Conservation (phyloP, 2,329 filamentous ascomycete genomes). For the Diaporthe destruens region DNA sequence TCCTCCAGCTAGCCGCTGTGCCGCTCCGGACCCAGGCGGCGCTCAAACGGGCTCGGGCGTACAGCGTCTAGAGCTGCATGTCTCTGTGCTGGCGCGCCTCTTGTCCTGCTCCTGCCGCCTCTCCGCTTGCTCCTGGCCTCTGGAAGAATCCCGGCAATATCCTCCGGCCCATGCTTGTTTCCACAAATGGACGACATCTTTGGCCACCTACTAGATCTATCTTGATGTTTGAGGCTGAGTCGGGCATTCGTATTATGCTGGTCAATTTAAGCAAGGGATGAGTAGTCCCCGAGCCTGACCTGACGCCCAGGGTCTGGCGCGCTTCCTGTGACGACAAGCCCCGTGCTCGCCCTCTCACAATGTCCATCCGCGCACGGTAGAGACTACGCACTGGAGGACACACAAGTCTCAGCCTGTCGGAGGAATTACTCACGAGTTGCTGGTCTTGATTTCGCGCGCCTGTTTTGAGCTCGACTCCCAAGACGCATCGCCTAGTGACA, state of each 20-base stretch:
- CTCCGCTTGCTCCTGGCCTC: constrained; percentile 3
- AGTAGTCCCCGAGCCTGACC: constrained; percentile 30
- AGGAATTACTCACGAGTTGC: not conserved
- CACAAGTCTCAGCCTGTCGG: constrained; percentile 25
- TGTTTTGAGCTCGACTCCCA: not conserved
- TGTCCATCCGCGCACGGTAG: not conserved
- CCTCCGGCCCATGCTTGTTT: constrained; percentile 27
- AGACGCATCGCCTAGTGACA: not conserved
- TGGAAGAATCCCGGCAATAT: constrained; percentile 22
- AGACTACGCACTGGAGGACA: not conserved
- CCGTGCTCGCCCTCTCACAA: constrained; percentile 13
- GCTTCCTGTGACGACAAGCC: constrained; percentile 16
- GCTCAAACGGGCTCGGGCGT: constrained; percentile 21
- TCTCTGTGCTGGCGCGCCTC: constrained; percentile 40
- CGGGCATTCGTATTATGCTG: constrained; percentile 35
- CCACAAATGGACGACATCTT: constrained; percentile 24
- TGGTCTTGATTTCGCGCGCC: not conserved
- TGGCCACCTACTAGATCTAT: constrained; percentile 10
- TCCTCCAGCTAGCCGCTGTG: constrained; percentile 25
- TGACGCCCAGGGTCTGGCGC: constrained; percentile 9
- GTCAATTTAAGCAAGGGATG: constrained; percentile 33
- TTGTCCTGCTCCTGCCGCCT: constrained; percentile 24
- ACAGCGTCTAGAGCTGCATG: constrained; percentile 38
- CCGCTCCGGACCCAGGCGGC: constrained; percentile 12
- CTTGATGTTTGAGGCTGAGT: constrained; percentile 34